Evolutionary conservation across 2,329 filamentous ascomycete genomes (phyloP), one percentile per base, ranked within the genome.

Genomic region (Hymenoscyphus infarciens): DNA sequence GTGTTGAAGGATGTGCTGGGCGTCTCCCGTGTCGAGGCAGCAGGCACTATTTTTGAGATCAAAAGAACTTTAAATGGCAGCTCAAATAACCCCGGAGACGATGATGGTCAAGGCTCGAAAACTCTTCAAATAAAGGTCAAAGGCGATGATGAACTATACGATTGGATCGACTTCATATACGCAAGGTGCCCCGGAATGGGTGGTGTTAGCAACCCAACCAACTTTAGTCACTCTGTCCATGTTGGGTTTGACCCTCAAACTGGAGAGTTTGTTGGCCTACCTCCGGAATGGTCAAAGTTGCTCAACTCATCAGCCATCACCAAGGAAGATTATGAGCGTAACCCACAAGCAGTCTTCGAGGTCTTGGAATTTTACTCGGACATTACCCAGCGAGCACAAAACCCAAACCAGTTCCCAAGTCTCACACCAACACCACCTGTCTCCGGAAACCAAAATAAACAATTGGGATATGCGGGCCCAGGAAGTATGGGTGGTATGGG

Each of bases 161-260:
- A 96, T 72, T 99, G 95, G 95, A 97, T 98, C 72, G 95, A 99
- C 76, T 91, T 93, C 75, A 96, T 99, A 69, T 98, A 98, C 75
- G 92, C 94, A 70, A 89, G 94, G 67, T 98, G 94, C 76, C 95
- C 95, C 19, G 94, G 92, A 66, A 97, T 98, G 92, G 93, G 95
- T 65, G 95, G 95, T 70, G 95, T 99, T 62, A 97, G 94, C 78
- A 97, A 98, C 76, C 95, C 95, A 5, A 98, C 95, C 68, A 97
- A 98, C 80, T 99, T 99, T 79, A 92, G 90, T 27, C 95, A 99
- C 75, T 90, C 93, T 56, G 93, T 99, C 27, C 95, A 99, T 75
- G 95, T 99, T 68, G 95, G 95, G 64, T 99, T 98, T 74, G 95
- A 99, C 75, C 92, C 94, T 29, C 89, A 92, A 71, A 97, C 92